Evolutionary conservation across 1,284 basidiomycete species (phyloP).

Genomic region (Leucoagaricus sp.): DNA sequence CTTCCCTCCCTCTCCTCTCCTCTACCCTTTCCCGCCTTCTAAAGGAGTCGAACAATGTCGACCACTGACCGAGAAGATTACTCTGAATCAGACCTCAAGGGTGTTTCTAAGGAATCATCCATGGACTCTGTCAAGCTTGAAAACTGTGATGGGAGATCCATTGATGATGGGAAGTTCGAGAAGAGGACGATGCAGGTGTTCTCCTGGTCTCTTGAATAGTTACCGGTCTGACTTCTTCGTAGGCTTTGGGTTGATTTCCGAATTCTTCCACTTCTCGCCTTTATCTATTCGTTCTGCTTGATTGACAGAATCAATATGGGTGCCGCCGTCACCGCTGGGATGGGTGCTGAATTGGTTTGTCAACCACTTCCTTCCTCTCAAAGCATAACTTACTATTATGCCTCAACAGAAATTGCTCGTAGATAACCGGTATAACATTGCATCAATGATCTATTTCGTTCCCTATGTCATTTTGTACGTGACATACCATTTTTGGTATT

Average conservation of each 20-base stretch:
- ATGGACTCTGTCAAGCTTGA: slow-evolving; percentile 24
- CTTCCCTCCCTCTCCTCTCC: neutral
- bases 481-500: neutral
- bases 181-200: slow-evolving; percentile 36
- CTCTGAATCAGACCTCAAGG: slow-evolving; percentile 3
- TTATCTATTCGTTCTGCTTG: slow-evolving; percentile 42
- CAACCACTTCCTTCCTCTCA: neutral
- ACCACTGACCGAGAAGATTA: neutral
- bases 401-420: slow-evolving; percentile 27
- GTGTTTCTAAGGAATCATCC: slow-evolving; percentile 10
- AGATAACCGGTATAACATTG: slow-evolving; percentile 36
- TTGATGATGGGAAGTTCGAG: slow-evolving; percentile 28
- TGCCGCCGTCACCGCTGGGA: slow-evolving; percentile 43
- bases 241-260: slow-evolving; percentile 44
- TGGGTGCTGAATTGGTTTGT: slow-evolving; percentile 42
- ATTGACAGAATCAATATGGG: slow-evolving; percentile 47
- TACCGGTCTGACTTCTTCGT: slow-evolving; percentile 4
- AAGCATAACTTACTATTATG: neutral
- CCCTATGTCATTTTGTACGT: slow-evolving; percentile 38
- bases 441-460: slow-evolving; percentile 38
- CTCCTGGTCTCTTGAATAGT: neutral
- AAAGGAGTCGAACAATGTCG: slow-evolving; percentile 9
- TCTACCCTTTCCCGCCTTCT: neutral
- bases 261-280: slow-evolving; percentile 40
- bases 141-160: slow-evolving; percentile 11